phyloP scores from a whole-genome alignment of 1,284 basidiomycete genomes.

The Fomitiporia mediterranea region DNA sequence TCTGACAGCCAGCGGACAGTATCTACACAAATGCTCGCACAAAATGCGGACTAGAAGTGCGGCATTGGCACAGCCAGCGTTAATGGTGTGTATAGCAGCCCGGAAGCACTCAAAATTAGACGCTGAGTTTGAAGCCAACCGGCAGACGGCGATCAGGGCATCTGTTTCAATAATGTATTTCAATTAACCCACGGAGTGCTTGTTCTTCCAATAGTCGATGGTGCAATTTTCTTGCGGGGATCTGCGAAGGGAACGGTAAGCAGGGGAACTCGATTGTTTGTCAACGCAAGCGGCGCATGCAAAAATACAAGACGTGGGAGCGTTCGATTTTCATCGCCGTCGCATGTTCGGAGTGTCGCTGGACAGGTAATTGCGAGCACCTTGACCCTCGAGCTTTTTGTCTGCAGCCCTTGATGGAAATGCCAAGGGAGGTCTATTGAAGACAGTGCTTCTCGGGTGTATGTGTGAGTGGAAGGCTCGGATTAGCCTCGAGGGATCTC shows the following conservation, averaged over 20 bases:
- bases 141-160: background rate
- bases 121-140: background rate
- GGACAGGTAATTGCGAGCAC: too few species aligned
- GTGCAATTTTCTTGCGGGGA: background rate
- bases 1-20: background rate
- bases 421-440: too few species aligned
- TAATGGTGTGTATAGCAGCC: background rate
- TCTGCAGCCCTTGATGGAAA: too few species aligned
- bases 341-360: too few species aligned
- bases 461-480: too few species aligned
- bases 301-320: too few species aligned
- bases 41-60: background rate
- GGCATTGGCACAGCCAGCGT: background rate
- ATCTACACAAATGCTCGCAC: too few species aligned
- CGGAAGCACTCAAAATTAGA: background rate
- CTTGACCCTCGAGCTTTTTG: too few species aligned
- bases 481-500: background rate
- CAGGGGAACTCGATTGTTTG: too few species aligned
- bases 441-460: too few species aligned
- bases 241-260: background rate
- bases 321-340: too few species aligned
- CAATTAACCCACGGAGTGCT: background rate
- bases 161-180: background rate
- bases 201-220: background rate
- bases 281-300: too few species aligned